Conservation (phyloP, 495 filamentous ascomycete genomes). For the Neohortaea acidophila region DNA sequence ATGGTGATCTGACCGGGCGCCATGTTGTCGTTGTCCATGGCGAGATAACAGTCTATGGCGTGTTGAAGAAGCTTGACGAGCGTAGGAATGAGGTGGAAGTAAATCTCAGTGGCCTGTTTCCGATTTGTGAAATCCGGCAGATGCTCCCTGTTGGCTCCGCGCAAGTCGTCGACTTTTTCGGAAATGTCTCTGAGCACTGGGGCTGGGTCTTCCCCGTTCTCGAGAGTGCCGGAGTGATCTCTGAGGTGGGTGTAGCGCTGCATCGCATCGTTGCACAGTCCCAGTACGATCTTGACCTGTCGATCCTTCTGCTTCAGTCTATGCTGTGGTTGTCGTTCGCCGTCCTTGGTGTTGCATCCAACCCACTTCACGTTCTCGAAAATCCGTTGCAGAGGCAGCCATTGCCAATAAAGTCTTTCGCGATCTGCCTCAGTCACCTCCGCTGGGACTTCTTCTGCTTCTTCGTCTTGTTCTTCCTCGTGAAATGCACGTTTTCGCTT, state of each 20-base stretch:
- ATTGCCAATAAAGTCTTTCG: slow-evolving; percentile 11
- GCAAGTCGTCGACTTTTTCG: neutral
- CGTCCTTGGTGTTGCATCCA: slow-evolving; percentile 6
- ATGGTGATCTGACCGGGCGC: neutral
- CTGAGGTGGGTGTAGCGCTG: neutral
- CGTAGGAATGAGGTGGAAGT: slow-evolving; percentile 11
- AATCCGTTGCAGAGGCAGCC: neutral
- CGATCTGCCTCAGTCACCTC: no score
- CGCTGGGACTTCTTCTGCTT: no score
- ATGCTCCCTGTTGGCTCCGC: neutral
- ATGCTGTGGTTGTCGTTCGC: neutral
- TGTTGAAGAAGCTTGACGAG: slow-evolving; percentile 7
- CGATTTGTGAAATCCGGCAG: slow-evolving; percentile 2
- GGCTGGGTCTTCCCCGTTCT: neutral
- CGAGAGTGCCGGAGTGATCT: neutral
- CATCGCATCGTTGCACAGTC: slow-evolving; percentile 1
- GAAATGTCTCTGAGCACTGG: neutral
- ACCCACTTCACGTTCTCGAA: slow-evolving; percentile 1
- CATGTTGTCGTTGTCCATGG: neutral
- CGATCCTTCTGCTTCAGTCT: slow-evolving; percentile 1
- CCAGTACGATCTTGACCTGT: neutral
- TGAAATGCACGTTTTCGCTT: no score
- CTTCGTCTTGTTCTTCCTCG: no score
- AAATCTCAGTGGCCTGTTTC: slow-evolving; percentile 5
- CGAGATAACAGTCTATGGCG: slow-evolving; percentile 5